phyloP scores from a whole-genome alignment of 2,329 filamentous ascomycete species.

The Monosporascus cannonballus region DNA sequence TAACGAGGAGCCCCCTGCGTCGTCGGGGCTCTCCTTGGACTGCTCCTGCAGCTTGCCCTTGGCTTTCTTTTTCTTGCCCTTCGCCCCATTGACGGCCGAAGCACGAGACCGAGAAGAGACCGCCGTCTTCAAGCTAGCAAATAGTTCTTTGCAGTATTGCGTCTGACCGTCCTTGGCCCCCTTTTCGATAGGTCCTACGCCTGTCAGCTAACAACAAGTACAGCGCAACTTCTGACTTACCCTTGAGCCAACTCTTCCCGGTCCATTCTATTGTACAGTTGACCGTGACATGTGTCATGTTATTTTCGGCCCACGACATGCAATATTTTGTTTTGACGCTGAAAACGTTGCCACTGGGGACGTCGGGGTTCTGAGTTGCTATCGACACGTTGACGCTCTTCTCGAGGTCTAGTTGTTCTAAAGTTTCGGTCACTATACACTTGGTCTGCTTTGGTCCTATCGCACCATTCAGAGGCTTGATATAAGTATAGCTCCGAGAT shows the following conservation, averaged over 20 bases:
- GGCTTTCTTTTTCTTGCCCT: conserved; percentile 56
- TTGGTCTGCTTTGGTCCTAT: conserved; percentile 94
- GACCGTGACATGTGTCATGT: conserved; percentile 77
- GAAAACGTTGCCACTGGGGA: conserved; percentile 90
- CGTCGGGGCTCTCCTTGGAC: conserved; percentile 33
- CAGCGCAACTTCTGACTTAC: conserved; percentile 40
- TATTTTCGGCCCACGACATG: conserved; percentile 83
- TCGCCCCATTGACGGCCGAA: conserved; percentile 41
- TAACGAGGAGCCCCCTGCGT: conserved; percentile 33
- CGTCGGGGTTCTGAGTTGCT: conserved; percentile 85
- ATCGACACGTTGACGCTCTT: conserved; percentile 79
- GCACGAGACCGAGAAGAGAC: conserved; percentile 59
- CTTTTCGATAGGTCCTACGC: conserved; percentile 84
- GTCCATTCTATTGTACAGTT: conserved; percentile 93
- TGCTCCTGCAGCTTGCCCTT: conserved; percentile 44
- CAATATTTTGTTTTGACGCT: conserved; percentile 91
- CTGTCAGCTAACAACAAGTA: conserved; percentile 22
- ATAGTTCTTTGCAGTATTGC: conserved; percentile 74
- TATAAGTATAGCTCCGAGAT: conserved; percentile 73
- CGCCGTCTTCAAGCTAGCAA: conserved; percentile 66
- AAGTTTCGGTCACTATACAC: conserved; percentile 76
- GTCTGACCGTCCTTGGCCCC: conserved; percentile 86
- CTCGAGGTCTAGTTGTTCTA: conserved; percentile 84
- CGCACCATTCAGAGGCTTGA: conserved; percentile 77
- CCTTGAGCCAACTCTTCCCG: conserved; percentile 96